Evolutionary conservation across 257 asterid species (phyloP).

Genomic region (Galeopsis tetrahit): DNA sequence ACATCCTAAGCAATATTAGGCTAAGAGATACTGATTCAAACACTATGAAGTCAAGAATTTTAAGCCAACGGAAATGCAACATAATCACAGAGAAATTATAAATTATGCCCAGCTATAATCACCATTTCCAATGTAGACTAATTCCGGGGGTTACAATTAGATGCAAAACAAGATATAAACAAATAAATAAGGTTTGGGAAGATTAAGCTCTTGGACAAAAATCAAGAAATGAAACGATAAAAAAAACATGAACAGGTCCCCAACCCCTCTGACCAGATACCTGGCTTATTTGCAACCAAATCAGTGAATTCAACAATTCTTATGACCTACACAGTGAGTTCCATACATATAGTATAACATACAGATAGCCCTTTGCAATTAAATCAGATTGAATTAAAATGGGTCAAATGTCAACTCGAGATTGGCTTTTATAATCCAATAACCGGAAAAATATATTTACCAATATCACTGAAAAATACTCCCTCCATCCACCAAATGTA

Average conservation of each 20-base stretch:
- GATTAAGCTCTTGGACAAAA: neutral
- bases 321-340: neutral
- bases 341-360: neutral
- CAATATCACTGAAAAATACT: neutral
- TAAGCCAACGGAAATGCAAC: neutral
- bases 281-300: neutral
- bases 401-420: neutral
- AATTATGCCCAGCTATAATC: neutral
- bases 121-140: slow-evolving; percentile 1
- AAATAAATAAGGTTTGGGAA: neutral
- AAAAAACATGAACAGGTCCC: neutral
- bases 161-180: neutral
- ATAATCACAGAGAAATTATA: neutral
- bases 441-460: neutral
- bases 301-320: neutral
- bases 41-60: neutral
- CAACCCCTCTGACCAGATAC: neutral
- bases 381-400: neutral
- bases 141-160: neutral
- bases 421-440: neutral
- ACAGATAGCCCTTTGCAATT: neutral
- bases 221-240: neutral
- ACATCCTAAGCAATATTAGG: neutral
- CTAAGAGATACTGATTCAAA: neutral
- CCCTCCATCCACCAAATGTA: too few relatives aligned